phyloP scores from a whole-genome alignment of 495 filamentous ascomycete species.

The Neurospora sp. region DNA sequence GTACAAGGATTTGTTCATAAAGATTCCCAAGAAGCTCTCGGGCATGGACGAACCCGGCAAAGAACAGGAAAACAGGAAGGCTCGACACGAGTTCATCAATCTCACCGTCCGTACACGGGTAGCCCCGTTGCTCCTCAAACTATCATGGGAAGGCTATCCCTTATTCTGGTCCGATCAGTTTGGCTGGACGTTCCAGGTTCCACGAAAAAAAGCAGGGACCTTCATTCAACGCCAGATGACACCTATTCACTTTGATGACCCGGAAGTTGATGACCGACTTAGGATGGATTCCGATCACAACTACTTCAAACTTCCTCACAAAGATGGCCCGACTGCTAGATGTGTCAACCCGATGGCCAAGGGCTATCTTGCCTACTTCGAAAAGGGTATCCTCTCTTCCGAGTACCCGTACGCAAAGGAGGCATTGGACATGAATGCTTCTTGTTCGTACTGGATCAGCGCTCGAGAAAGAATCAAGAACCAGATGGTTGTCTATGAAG shows the following conservation, averaged over 20 bases:
- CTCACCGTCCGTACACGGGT: constrained; percentile 83
- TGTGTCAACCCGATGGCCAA: constrained; percentile 85
- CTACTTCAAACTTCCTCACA: constrained; percentile 95
- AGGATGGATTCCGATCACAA: constrained; percentile 42
- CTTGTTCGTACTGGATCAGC: constrained; percentile 97
- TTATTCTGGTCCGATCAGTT: constrained; percentile 86
- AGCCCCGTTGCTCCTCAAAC: constrained; percentile 71
- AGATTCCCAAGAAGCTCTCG: constrained; percentile 19
- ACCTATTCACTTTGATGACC: constrained; percentile 61
- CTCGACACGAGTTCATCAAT: constrained; percentile 37
- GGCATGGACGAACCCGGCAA: constrained; percentile 22
- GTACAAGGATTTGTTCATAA: constrained; percentile 85
- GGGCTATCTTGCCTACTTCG: constrained; percentile 80
- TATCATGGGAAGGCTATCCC: constrained; percentile 84
- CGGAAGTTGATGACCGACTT: neutral
- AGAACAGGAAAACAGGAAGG: neutral
- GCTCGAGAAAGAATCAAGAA: constrained; percentile 83
- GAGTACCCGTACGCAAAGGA: constrained; percentile 85
- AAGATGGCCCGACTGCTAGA: constrained; percentile 78
- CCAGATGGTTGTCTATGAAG: constrained; percentile 85
- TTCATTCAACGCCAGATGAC: constrained; percentile 63
- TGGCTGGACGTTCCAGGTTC: constrained; percentile 86
- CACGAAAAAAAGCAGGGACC: constrained; percentile 46
- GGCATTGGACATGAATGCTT: constrained; percentile 94
- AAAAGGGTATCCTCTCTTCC: constrained; percentile 74